A percentile compares a stretch with the other conserved stretches of the same genome.
phyloP scores from a whole-genome alignment of 148 eudicot genomes.

The Silene conica region DNA sequence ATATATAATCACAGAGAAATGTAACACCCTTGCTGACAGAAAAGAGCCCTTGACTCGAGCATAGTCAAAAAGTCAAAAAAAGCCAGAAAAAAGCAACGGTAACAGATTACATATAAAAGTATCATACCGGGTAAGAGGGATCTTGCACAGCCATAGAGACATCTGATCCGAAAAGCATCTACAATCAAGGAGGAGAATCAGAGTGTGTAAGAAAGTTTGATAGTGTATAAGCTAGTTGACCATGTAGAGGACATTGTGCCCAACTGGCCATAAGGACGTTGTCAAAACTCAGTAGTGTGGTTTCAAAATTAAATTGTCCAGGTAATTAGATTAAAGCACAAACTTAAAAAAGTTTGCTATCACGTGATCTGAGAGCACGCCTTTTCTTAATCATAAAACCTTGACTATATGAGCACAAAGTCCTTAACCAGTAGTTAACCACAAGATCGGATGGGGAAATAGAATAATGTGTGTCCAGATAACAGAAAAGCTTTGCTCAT shows the following conservation, averaged over 20 bases:
- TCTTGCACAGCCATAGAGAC: constrained; percentile 89
- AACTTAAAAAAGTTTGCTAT: not conserved
- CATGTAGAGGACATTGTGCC: too few species aligned
- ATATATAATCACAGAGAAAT: too few species aligned
- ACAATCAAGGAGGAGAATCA: constrained; percentile 16
- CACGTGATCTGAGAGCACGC: not conserved
- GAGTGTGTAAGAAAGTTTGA: not conserved
- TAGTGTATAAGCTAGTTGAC: not conserved
- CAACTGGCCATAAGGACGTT: too few species aligned
- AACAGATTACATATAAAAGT: not conserved
- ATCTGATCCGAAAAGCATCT: constrained; percentile 82
- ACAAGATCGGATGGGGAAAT: not conserved
- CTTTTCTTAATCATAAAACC: not conserved
- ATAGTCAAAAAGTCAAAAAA: not conserved
- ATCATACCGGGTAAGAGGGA: constrained; percentile 78
- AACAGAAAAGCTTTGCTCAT: not conserved
- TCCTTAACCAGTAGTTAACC: not conserved
- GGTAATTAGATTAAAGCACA: too few species aligned
- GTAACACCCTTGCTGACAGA: too few species aligned
- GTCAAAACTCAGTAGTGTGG: too few species aligned
- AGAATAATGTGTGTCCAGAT: not conserved
- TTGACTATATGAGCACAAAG: not conserved
- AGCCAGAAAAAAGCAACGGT: not conserved
- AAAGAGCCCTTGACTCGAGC: too few species aligned
- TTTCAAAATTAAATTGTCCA: too few species aligned